phyloP scores from a whole-genome alignment of 192 early-diverging fungal genomes.

The Cladochytrium replicatum region DNA sequence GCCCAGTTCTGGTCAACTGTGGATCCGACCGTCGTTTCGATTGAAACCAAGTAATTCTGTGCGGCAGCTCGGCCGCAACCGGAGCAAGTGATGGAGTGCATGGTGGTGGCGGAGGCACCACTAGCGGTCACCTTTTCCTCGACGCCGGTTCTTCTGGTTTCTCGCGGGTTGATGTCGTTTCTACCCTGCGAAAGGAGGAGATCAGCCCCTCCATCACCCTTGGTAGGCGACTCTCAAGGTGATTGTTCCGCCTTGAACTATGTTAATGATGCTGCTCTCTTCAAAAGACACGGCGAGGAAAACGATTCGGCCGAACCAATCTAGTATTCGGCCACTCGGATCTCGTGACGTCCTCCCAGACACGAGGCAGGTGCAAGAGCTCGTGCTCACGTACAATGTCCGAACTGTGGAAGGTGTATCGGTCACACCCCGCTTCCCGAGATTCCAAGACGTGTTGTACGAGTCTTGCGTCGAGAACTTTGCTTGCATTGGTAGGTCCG shows the following conservation, averaged over 20 bases:
- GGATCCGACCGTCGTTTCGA: conserved; percentile 54
- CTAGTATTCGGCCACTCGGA: conserved; percentile 50
- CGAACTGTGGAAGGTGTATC: conserved; percentile 41
- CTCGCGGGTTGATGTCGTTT: conserved; percentile 60
- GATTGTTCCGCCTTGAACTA: too few relatives aligned
- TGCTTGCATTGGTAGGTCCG: conserved; percentile 35
- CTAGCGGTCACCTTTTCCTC: conserved; percentile 23
- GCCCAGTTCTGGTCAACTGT: conserved; percentile 86
- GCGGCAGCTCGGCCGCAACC: conserved; percentile 28
- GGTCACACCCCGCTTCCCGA: conserved; percentile 52
- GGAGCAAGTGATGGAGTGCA: too few relatives aligned
- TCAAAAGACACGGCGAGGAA: conserved; percentile 53
- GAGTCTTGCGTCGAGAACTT: too few relatives aligned
- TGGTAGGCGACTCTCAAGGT: too few relatives aligned
- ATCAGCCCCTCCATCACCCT: conserved; percentile 41
- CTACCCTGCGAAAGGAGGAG: conserved; percentile 62
- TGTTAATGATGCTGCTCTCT: conserved; percentile 1
- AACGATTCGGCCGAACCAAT: conserved; percentile 53
- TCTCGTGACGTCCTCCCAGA: conserved; percentile 71
- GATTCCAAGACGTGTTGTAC: conserved; percentile 59
- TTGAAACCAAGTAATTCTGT: conserved; percentile 59
- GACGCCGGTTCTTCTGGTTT: conserved; percentile 41
- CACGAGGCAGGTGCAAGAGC: conserved; percentile 53
- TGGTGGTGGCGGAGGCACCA: conserved; percentile 9
- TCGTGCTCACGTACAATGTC: conserved; percentile 67